Evolutionary conservation across 1,139 yeast genomes (phyloP), one percentile per base, ranked within the genome.

Genomic region (Candida pseudoviswanathii): DNA sequence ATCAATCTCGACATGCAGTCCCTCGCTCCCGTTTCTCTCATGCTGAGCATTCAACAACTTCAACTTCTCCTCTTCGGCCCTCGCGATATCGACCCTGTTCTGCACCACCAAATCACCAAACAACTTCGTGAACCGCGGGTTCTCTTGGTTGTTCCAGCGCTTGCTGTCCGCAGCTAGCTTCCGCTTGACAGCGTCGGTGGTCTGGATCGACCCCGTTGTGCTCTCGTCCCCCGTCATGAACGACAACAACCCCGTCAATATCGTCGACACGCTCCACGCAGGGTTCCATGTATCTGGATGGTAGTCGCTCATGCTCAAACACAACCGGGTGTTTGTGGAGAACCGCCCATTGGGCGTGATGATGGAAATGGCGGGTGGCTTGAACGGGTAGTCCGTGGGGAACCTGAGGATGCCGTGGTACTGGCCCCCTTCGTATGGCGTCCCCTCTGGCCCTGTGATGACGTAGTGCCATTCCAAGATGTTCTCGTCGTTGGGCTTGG

Each of bases 221-320:
- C 60, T 55, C 50, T 73, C 78, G 44, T 67, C 66, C 5, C 57
- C 94, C 78, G 54, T 89, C 97, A 91, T 91, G 61, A 91, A 91
- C 62, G 96, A 87, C 57, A 91, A 71, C 44, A 91, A 70, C 0
- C 97, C 97, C 5, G 85, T 88, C 58, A 91, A 74, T 24, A 91
- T 91, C 0, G 97, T 89, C 27, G 89, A 77, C 22, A 91, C 97
- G 49, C 90, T 84, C 97, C 97, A 91, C 3, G 96, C 90, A 1
- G 97, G 97, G 65, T 91, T 90, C 97, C 97, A 91, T 0, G 88
- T 74, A 64, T 89, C 94, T 6, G 97, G 97, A 60, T 92, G 98
- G 66, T 84, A 91, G 56, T 92, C 97, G 59, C 94, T 85, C 85
- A 92, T 91, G 40, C 91, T 84, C 45, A 92, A 73, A 69, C 98